A percentile compares a stretch with the other conserved stretches of the same genome.
Conservation (phyloP, 2,329 filamentous ascomycete genomes). For the Fusarium illudens region DNA sequence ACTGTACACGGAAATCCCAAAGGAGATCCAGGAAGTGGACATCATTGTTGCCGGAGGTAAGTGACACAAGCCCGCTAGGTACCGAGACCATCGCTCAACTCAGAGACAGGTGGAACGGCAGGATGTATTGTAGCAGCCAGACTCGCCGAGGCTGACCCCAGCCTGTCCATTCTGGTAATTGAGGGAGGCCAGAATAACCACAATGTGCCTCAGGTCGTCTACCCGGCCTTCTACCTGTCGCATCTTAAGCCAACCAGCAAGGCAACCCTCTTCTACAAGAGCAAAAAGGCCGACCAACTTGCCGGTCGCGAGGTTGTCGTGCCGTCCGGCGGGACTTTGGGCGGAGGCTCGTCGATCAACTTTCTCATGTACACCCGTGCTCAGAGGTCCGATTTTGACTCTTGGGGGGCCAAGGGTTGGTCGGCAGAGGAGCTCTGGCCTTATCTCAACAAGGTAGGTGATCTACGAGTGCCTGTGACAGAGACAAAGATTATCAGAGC, state of each 20-base stretch:
- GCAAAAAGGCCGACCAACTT: slow-evolving; percentile 27
- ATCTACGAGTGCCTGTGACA: no score
- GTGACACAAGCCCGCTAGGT: neutral
- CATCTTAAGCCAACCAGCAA: slow-evolving; percentile 28
- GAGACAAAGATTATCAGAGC: neutral
- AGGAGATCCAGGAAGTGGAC: neutral
- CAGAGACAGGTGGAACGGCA: neutral
- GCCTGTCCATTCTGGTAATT: neutral
- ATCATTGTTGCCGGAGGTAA: neutral
- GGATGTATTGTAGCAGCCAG: neutral
- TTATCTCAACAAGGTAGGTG: slow-evolving; percentile 36
- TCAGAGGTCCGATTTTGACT: slow-evolving; percentile 43
- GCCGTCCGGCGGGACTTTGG: slow-evolving; percentile 37
- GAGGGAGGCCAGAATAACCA: neutral
- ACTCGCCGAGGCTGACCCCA: neutral
- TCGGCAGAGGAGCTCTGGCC: slow-evolving; percentile 43
- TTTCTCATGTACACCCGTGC: slow-evolving; percentile 43
- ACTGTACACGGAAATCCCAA: neutral
- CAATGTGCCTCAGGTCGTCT: neutral
- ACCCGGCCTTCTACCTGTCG: slow-evolving; percentile 23
- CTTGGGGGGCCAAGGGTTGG: slow-evolving; percentile 46
- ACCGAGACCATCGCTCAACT: neutral
- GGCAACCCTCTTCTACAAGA: slow-evolving; percentile 35
- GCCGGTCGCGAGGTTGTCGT: slow-evolving; percentile 31
- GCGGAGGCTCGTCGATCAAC: slow-evolving; percentile 44